These are phyloP conservation scores for Chaetomium cochliodes DNA, from an alignment of 495 filamentous ascomycete species.

Conservation along the genomic window DNA sequence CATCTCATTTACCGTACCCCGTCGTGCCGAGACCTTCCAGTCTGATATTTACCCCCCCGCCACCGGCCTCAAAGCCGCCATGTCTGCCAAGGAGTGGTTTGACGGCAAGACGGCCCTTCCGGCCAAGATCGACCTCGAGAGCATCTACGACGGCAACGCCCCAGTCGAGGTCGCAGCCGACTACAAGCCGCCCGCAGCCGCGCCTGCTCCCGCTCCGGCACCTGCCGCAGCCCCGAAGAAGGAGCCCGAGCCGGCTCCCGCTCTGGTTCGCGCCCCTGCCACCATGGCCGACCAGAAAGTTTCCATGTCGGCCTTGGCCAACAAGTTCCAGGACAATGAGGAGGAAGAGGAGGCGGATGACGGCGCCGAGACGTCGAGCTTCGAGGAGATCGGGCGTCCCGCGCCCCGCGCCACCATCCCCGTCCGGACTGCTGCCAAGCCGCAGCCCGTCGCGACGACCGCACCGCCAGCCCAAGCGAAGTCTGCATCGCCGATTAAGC, in stretches of 20 bases:
- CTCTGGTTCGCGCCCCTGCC: conserved; percentile 55
- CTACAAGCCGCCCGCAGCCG: conserved; percentile 58
- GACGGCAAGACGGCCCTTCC: conserved; percentile 78
- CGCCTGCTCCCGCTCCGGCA: conserved; percentile 46
- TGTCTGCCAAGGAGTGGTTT: conserved; percentile 80
- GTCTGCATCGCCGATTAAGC: conserved; percentile 39
- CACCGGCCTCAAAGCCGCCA: conserved; percentile 70
- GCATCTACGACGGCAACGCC: conserved; percentile 79
- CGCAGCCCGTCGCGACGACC: conserved; percentile 26
- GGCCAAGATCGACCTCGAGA: conserved; percentile 88
- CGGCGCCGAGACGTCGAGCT: conserved; percentile 69
- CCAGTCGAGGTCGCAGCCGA: conserved; percentile 71
- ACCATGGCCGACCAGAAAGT: conserved; percentile 78
- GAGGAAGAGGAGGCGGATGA: conserved; percentile 56
- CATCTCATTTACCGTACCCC: conserved; percentile 94
- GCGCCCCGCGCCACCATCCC: conserved; percentile 38
- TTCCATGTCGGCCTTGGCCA: conserved; percentile 79
- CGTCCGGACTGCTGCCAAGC: conserved; percentile 33
- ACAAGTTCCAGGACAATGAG: conserved; percentile 77
- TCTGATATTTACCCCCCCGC: conserved; percentile 93
- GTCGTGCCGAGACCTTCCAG: conserved; percentile 94
- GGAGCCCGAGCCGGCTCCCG: conserved; percentile 52
- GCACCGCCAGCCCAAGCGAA: conserved; percentile 35
- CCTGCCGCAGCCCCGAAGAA: conserved; percentile 52
- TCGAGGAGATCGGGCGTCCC: conserved; percentile 75